A percentile compares a stretch with the other conserved stretches of the same genome.
Evolutionary conservation across 1,284 basidiomycete genomes (phyloP).

Genomic region (Papiliotrema laurentii): DNA sequence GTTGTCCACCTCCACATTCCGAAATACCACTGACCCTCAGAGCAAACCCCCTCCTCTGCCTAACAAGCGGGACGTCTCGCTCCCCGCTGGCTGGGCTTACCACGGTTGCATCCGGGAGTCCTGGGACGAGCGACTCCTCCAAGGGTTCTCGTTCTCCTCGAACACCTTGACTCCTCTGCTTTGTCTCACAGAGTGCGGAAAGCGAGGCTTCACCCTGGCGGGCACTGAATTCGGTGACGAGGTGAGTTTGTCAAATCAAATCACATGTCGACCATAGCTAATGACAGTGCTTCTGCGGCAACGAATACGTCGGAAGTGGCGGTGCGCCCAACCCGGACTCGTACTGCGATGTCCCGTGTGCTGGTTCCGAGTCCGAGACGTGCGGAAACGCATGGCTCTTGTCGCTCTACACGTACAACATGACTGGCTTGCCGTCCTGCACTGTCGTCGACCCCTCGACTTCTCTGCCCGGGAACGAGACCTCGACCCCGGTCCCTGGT

Average conservation of each 20-base stretch:
- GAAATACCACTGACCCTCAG: constrained; percentile 8
- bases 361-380: constrained; percentile 19
- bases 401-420: constrained; percentile 27
- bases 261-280: neutral
- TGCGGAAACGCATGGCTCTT: constrained; percentile 36
- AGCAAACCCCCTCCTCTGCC: constrained; percentile 28
- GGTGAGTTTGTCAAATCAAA: constrained; percentile 13
- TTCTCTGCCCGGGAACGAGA: neutral
- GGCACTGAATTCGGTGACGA: constrained; percentile 43
- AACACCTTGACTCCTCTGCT: constrained; percentile 22
- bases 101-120: constrained; percentile 40
- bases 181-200: constrained; percentile 36
- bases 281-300: constrained; percentile 32
- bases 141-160: constrained; percentile 31
- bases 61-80: constrained; percentile 21
- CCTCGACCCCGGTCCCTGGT: neutral
- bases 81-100: constrained; percentile 5
- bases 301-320: constrained; percentile 17
- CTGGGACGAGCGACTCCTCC: constrained; percentile 30
- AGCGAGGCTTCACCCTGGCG: constrained; percentile 36
- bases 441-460: constrained; percentile 2
- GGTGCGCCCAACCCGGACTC: constrained; percentile 14
- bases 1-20: neutral
- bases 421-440: constrained; percentile 8
- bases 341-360: constrained; percentile 29